Evolutionary conservation across 2,329 filamentous ascomycete species (phyloP), one percentile per base, ranked within the genome.

Genomic region (Ophiosphaerella korrae): DNA sequence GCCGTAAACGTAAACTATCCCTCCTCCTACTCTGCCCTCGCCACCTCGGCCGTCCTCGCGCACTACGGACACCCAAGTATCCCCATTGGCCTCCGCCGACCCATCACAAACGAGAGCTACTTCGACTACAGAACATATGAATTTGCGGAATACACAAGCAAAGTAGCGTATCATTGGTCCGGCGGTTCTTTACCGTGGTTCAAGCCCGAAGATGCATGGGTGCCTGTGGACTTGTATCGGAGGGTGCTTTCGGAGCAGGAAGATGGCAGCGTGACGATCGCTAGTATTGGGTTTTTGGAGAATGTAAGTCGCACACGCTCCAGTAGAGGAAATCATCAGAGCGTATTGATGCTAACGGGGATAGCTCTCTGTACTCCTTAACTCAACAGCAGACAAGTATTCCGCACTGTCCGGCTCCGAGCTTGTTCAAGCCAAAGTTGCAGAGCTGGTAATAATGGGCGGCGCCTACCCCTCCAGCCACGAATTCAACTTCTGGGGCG

Each of bases 361-460:
- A n/a, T 26, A 26, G 24, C 73, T 83, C 0, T 79, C 80, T 1
- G 75, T 57, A 1, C 66, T 83, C 3, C 66, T 83, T 12, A 74
- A 77, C 53, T 80, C 79, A 12, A 69, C 72, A 0, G 62, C 73
- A 0, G 80, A 82, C 53, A 33, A 36, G 0, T 62, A 73, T 50
- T 77, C 77, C 0, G 37, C 63, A 7, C 69, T 80, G 9, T 52
- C 62, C 7, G 80, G 80, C 0, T 64, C 58, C 1, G 72, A 72
- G 7, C 74, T 83, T 2, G 54, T 82, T 18, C 53, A 66, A 1
- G 46, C 54, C 8, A 82, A 82, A 55, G 79, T 83, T 2, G 60
- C 63, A 1, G 75, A 83, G 60, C 69, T 83, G 1, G 77, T 82
- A 2, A 59, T 83, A 5, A 82, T 82, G 80, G 81, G 81, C 21